phyloP scores from a whole-genome alignment of 1,139 yeast species.

The Saccharomycopsis phalli region DNA sequence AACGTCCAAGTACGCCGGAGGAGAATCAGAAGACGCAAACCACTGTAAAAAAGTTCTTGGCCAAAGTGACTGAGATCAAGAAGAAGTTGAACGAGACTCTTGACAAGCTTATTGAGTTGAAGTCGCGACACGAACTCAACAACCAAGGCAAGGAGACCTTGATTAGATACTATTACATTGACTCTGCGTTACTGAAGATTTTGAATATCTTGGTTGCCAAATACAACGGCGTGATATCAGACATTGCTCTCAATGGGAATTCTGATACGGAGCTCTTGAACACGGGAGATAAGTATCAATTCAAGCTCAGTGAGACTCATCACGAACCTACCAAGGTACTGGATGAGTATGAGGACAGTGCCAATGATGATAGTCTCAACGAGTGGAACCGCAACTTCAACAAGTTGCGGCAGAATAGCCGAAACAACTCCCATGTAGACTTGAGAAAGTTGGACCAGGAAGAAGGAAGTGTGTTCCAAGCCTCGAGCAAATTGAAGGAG shows the following conservation, averaged over 20 bases:
- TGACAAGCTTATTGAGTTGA: constrained; percentile 46
- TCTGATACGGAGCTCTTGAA: background rate
- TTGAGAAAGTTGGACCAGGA: constrained; percentile 16
- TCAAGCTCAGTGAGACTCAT: background rate
- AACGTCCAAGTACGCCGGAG: background rate
- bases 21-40: constrained; percentile 2
- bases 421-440: constrained; percentile 1
- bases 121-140: constrained; percentile 43
- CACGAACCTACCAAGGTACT: too few relatives aligned
- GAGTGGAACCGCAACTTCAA: background rate
- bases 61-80: constrained; percentile 37
- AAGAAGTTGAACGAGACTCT: constrained; percentile 43
- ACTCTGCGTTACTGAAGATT: constrained; percentile 62
- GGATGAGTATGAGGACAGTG: too few relatives aligned
- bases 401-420: background rate
- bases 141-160: constrained; percentile 68
- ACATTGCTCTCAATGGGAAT: background rate
- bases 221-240: constrained; percentile 1
- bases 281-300: background rate
- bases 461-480: constrained; percentile 18
- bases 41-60: constrained; percentile 33
- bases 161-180: constrained; percentile 57
- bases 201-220: constrained; percentile 40
- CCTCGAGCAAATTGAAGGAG: constrained; percentile 6
- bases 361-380: background rate